Conservation (phyloP, 2,329 filamentous ascomycete genomes). For the Periconia sp. region DNA sequence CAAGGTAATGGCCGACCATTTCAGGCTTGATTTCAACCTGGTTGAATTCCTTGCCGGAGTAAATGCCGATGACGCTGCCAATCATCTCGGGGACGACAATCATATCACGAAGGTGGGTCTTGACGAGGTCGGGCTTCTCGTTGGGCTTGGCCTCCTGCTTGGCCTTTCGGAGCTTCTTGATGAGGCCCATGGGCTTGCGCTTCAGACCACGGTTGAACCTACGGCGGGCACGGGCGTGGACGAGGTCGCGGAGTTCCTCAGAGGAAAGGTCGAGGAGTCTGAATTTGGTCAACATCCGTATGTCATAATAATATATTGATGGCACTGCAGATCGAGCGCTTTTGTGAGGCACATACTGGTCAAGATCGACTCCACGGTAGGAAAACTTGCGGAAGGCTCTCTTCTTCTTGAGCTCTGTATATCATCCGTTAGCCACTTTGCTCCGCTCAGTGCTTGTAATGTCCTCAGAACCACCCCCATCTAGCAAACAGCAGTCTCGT, state of each 20-base stretch:
- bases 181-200: conserved; percentile 99
- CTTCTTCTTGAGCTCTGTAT: conserved; percentile 94
- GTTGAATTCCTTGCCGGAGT: conserved; percentile 99
- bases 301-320: conserved; percentile 25
- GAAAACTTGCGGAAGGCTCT: conserved; percentile 91
- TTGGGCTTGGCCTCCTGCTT: conserved; percentile 68
- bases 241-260: conserved; percentile 98
- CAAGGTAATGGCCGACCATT: conserved; percentile 99
- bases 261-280: conserved; percentile 98
- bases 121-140: conserved; percentile 99
- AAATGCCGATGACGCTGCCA: conserved; percentile 96
- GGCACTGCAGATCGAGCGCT: too few species aligned
- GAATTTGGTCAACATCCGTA: too few species aligned
- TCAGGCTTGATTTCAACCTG: conserved; percentile 99
- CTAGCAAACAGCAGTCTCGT: too few species aligned
- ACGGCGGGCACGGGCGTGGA: conserved; percentile 97
- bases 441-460: too few species aligned
- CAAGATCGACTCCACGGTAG: conserved; percentile 99
- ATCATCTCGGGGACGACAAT: conserved; percentile 99
- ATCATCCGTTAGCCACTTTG: conserved; percentile 34
- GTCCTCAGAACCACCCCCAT: too few species aligned
- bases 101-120: conserved; percentile 99
- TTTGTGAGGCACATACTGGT: conserved; percentile 75
- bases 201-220: conserved; percentile 99
- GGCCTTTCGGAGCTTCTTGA: conserved; percentile 99